Evolutionary conservation across 192 early-diverging fungal species (phyloP).

Genomic region (Backusella liffmaniae): DNA sequence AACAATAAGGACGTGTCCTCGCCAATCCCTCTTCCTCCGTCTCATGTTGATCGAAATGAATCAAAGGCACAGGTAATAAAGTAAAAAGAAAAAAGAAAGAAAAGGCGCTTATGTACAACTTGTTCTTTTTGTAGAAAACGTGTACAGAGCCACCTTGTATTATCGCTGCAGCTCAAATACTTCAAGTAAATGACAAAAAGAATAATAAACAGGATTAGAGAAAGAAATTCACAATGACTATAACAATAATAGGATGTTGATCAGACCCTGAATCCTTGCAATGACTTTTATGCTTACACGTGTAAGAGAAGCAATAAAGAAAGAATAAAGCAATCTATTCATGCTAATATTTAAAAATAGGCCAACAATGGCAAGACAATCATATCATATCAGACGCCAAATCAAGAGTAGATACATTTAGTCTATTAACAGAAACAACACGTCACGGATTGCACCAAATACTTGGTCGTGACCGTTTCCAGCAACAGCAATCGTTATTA

Average conservation of each 20-base stretch:
- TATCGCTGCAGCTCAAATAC: conserved; percentile 54
- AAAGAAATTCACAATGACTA: not conserved
- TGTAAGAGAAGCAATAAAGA: conserved; percentile 37
- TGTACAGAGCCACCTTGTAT: conserved; percentile 60
- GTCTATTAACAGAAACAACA: not conserved
- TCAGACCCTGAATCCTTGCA: conserved; percentile 53
- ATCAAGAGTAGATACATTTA: conserved; percentile 25
- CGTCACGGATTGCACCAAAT: conserved; percentile 5
- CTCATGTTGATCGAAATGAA: conserved; percentile 6
- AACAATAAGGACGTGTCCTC: conserved; percentile 6
- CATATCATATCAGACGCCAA: conserved; percentile 66
- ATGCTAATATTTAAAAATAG: conserved; percentile 20
- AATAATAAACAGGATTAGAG: not conserved
- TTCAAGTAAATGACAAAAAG: conserved; percentile 25
- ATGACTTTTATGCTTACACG: conserved; percentile 63
- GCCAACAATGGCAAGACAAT: conserved; percentile 51
- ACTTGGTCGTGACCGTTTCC: not conserved
- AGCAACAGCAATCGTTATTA: not conserved
- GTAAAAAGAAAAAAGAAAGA: too few relatives aligned
- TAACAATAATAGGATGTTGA: conserved; percentile 43
- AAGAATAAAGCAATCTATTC: not conserved
- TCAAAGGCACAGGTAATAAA: conserved; percentile 12
- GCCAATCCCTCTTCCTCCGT: conserved; percentile 7
- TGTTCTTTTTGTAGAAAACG: not conserved
- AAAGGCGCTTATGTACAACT: not conserved